Conservation (phyloP, 192 early-diverging fungal genomes). For the Linnemannia zychae region DNA sequence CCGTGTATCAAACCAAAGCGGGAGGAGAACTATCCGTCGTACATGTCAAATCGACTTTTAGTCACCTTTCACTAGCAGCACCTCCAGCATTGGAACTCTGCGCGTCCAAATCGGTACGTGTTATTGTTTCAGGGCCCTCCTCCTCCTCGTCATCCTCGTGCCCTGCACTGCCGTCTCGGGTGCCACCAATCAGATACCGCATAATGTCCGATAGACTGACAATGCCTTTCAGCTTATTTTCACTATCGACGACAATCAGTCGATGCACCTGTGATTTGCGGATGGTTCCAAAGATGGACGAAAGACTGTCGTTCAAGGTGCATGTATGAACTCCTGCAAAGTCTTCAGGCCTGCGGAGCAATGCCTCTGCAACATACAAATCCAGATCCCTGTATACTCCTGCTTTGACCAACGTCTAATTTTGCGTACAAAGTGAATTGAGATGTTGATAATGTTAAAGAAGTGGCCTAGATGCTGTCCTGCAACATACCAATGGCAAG, state of each 20-base stretch:
- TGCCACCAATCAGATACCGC: conserved; percentile 65
- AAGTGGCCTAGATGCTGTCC: background rate
- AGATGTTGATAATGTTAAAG: background rate
- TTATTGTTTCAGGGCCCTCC: background rate
- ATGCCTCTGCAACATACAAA: conserved; percentile 89
- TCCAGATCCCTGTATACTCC: conserved; percentile 83
- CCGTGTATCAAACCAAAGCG: background rate
- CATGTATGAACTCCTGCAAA: conserved; percentile 97
- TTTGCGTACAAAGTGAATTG: background rate
- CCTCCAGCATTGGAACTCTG: background rate
- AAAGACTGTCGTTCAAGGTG: conserved; percentile 86
- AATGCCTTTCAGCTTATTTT: conserved; percentile 84
- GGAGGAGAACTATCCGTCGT: background rate
- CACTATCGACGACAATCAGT: conserved; percentile 90
- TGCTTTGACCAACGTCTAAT: conserved; percentile 75
- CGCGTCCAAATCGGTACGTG: background rate
- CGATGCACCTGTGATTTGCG: conserved; percentile 89
- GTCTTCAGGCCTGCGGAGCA: conserved; percentile 87
- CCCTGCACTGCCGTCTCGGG: background rate
- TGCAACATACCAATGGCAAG: background rate
- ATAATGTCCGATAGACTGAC: conserved; percentile 91
- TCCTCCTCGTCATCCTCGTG: background rate
- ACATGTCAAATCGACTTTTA: background rate
- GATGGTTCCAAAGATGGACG: conserved; percentile 91
- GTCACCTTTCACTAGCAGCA: background rate